These are phyloP conservation scores for Acephala macrosclerotiorum DNA, from an alignment of 2,329 filamentous ascomycete genomes.

Conservation along the genomic window DNA sequence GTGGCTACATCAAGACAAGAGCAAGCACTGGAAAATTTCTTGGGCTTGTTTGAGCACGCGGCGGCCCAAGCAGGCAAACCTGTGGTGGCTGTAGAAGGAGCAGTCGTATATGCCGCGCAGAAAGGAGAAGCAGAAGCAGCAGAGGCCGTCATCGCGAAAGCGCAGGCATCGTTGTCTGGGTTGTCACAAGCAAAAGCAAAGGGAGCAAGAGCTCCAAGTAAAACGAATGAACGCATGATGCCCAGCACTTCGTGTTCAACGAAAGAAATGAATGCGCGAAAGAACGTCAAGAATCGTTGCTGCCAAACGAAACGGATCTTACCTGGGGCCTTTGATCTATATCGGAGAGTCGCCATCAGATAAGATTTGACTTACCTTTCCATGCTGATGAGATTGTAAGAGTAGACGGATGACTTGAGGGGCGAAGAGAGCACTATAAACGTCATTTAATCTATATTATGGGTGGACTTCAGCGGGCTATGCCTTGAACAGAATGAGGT, in stretches of 20 bases:
- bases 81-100: constrained; percentile 18
- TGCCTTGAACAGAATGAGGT: background rate
- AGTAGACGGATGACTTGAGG: background rate
- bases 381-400: background rate
- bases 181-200: constrained; percentile 29
- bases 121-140: constrained; percentile 21
- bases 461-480: background rate
- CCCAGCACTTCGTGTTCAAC: constrained; percentile 11
- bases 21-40: constrained; percentile 33
- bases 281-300: background rate
- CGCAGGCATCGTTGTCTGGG: constrained; percentile 28
- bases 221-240: constrained; percentile 30
- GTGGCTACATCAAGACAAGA: constrained; percentile 16
- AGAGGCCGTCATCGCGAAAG: constrained; percentile 22
- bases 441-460: background rate
- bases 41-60: constrained; percentile 26
- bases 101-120: constrained; percentile 27
- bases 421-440: background rate
- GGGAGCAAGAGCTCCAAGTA: constrained; percentile 26
- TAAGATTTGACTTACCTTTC: background rate
- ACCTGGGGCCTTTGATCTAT: background rate
- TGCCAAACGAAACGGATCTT: background rate
- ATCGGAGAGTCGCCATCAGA: background rate
- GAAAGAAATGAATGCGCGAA: constrained; percentile 12
- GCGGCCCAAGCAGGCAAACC: constrained; percentile 20